Conservation (phyloP, 2,329 filamentous ascomycete species). For the Beauveria asiatica region DNA sequence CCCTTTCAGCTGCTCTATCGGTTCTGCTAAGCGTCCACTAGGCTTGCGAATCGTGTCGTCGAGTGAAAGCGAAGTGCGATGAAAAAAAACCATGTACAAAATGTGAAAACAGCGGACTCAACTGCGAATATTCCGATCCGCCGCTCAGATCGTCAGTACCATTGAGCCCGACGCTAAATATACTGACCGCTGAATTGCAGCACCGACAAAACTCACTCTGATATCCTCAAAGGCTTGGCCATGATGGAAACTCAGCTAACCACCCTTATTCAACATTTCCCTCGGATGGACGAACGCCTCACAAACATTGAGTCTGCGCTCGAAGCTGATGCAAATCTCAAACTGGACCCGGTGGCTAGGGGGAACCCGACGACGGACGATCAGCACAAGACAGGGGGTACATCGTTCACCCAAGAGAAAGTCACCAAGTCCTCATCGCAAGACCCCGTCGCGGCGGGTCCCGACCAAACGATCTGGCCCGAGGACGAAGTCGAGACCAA, state of each 20-base stretch:
- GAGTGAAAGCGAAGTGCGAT: slow-evolving; percentile 85
- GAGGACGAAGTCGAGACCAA: slow-evolving; percentile 44
- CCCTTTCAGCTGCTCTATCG: not conserved
- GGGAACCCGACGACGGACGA: slow-evolving; percentile 1
- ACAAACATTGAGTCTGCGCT: slow-evolving; percentile 24
- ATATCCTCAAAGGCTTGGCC: slow-evolving; percentile 49
- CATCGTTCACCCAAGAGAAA: slow-evolving; percentile 21
- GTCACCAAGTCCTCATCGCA: not conserved
- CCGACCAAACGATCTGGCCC: not conserved
- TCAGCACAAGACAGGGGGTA: slow-evolving; percentile 17
- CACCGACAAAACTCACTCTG: slow-evolving; percentile 51
- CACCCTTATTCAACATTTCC: slow-evolving; percentile 29
- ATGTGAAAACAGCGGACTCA: slow-evolving; percentile 76
- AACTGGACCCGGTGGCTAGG: not conserved
- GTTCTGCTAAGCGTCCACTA: slow-evolving; percentile 27
- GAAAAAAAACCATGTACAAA: slow-evolving; percentile 77
- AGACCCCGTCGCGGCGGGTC: slow-evolving; percentile 5
- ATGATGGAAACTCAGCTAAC: slow-evolving; percentile 31
- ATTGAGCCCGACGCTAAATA: not conserved
- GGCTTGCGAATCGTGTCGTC: slow-evolving; percentile 86
- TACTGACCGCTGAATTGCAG: slow-evolving; percentile 23
- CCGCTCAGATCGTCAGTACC: slow-evolving; percentile 75
- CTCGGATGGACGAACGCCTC: slow-evolving; percentile 29
- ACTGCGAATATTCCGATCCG: slow-evolving; percentile 84
- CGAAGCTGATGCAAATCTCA: not conserved